Percentiles rank a stretch among this genome's conserved stretches.
phyloP scores from a whole-genome alignment of 2,329 filamentous ascomycete species.

The Ophiocordyceps camponoti-leonardi region DNA sequence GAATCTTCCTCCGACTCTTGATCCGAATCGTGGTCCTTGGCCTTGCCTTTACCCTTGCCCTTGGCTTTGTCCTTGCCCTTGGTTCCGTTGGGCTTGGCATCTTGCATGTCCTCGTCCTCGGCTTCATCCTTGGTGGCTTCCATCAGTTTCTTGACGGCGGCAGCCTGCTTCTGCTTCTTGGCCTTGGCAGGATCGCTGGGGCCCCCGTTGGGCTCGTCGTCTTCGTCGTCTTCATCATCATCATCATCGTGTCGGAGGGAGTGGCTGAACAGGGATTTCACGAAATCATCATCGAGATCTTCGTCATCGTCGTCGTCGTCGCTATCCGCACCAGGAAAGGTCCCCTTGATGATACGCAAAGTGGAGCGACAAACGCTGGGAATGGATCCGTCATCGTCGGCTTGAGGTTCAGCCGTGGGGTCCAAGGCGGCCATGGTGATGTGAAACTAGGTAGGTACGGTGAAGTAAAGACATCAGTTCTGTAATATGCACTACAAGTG shows the following conservation, averaged over 20 bases:
- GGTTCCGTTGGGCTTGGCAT: slow-evolving; percentile 41
- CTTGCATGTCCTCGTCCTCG: slow-evolving; percentile 56
- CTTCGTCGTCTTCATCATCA: slow-evolving; percentile 35
- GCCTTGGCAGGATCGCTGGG: slow-evolving; percentile 83
- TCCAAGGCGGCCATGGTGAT: slow-evolving; percentile 98
- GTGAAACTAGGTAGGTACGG: slow-evolving; percentile 61
- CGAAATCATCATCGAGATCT: slow-evolving; percentile 50
- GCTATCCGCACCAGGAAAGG: slow-evolving; percentile 30
- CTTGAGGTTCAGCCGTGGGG: slow-evolving; percentile 58
- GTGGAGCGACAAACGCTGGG: slow-evolving; percentile 59
- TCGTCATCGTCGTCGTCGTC: slow-evolving; percentile 46
- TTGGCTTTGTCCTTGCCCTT: slow-evolving; percentile 39
- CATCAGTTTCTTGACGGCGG: slow-evolving; percentile 61
- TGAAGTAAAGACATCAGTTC: too few species aligned
- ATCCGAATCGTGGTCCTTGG: slow-evolving; percentile 38
- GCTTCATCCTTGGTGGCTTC: slow-evolving; percentile 45
- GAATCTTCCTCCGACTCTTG: slow-evolving; percentile 39
- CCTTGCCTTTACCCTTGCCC: slow-evolving; percentile 53
- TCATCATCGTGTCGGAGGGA: too few species aligned
- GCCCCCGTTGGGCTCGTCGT: slow-evolving; percentile 64
- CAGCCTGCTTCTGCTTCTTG: slow-evolving; percentile 69
- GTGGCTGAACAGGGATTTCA: slow-evolving; percentile 34
- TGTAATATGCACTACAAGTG: too few species aligned
- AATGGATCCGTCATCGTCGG: slow-evolving; percentile 43
- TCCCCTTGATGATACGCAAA: slow-evolving; percentile 73